These are phyloP conservation scores for Globisporangium acanthophoron DNA, from an alignment of 352 stramenopile species.

Conservation along the genomic window DNA sequence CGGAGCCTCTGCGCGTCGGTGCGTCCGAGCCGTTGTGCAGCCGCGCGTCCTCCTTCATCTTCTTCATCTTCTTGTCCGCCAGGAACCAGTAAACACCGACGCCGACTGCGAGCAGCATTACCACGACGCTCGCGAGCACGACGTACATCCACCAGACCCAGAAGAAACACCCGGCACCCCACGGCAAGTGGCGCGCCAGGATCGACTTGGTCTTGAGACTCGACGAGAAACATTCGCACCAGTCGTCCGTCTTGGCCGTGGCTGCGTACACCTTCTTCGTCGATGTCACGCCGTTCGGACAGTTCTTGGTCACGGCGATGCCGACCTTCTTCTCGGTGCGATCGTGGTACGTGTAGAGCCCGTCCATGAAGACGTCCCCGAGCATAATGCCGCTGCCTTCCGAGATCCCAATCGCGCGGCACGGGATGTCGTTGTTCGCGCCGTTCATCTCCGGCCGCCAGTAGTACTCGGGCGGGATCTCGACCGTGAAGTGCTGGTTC, in stretches of 20 bases:
- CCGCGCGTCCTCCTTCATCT: slow-evolving; percentile 24
- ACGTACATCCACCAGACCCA: slow-evolving; percentile 87
- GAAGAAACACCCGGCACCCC: slow-evolving; percentile 69
- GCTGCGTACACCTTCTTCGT: slow-evolving; percentile 61
- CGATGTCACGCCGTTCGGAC: slow-evolving; percentile 64
- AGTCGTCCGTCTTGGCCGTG: slow-evolving; percentile 36
- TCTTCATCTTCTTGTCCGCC: slow-evolving; percentile 37
- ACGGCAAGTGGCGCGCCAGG: slow-evolving; percentile 53
- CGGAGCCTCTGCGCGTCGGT: slow-evolving; percentile 23
- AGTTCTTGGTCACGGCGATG: slow-evolving; percentile 69
- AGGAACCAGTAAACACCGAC: slow-evolving; percentile 62
- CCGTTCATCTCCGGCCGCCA: slow-evolving; percentile 81
- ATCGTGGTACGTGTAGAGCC: slow-evolving; percentile 74
- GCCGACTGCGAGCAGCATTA: slow-evolving; percentile 49
- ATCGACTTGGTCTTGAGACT: slow-evolving; percentile 52
- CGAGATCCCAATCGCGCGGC: slow-evolving; percentile 72
- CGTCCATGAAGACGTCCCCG: slow-evolving; percentile 84
- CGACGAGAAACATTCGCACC: slow-evolving; percentile 68
- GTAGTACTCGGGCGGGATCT: slow-evolving; percentile 81
- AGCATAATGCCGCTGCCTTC: slow-evolving; percentile 66
- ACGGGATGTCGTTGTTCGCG: slow-evolving; percentile 37
- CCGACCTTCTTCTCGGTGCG: slow-evolving; percentile 47
- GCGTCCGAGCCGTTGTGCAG: slow-evolving; percentile 14
- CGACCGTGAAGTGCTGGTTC: slow-evolving; percentile 63
- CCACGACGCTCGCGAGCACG: slow-evolving; percentile 45